Conservation (phyloP, 164 flowering plant genomes). For the Nymphaea colorata region DNA sequence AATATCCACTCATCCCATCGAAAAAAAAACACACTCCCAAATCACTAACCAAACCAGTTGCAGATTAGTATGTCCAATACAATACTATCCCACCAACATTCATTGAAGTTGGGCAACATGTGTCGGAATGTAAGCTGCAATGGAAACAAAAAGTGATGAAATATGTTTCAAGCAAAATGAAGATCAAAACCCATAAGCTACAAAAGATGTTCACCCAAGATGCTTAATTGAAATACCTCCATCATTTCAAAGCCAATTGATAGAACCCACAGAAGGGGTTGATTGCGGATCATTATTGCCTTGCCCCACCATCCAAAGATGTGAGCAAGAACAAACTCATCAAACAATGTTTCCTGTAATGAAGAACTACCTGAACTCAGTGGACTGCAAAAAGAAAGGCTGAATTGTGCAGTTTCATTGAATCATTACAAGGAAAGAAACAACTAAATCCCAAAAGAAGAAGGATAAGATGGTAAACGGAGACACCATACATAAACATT, state of each 20-base stretch:
- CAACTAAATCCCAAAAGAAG: no score
- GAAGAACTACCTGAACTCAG: conserved; percentile 14
- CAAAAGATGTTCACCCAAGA: no score
- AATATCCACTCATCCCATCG: no score
- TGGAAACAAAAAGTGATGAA: neutral
- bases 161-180: no score
- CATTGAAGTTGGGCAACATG: conserved; percentile 97
- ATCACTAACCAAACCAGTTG: conserved; percentile 91
- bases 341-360: conserved; percentile 86
- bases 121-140: conserved; percentile 94
- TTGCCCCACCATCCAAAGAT: conserved; percentile 99
- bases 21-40: neutral
- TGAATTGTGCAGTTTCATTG: neutral
- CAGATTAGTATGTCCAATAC: conserved; percentile 86
- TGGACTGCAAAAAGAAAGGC: neutral
- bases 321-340: conserved; percentile 94
- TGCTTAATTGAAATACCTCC: conserved; percentile 44
- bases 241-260: conserved; percentile 96
- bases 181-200: neutral
- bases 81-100: conserved; percentile 99
- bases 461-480: conserved; percentile 13
- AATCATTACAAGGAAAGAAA: neutral
- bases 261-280: conserved; percentile 93
- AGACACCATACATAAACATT: conserved; percentile 91
- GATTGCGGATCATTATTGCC: conserved; percentile 98